phyloP scores from a whole-genome alignment of 2,329 filamentous ascomycete species.

The Fusarium robinianum region DNA sequence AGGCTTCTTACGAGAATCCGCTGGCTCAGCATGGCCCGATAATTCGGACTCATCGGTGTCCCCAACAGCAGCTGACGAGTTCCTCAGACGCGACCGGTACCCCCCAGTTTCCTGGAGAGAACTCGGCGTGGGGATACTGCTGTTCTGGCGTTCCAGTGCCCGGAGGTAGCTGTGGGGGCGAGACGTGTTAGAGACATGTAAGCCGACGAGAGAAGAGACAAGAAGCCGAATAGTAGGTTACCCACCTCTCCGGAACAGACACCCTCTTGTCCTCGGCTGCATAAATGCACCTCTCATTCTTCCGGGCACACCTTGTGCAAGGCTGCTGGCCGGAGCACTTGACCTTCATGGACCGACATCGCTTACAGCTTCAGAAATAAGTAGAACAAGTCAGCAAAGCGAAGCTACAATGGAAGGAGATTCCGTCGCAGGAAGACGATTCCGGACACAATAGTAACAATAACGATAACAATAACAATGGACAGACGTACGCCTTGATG shows the following conservation, averaged over 20 bases:
- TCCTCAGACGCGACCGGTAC: conserved; percentile 7
- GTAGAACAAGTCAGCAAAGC: too few species aligned
- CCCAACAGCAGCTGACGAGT: conserved; percentile 25
- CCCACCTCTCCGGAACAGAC: conserved; percentile 32
- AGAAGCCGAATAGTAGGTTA: neutral
- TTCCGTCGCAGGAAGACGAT: too few species aligned
- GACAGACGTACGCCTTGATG: conserved; percentile 32
- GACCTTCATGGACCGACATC: conserved; percentile 37
- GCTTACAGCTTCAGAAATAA: conserved; percentile 27
- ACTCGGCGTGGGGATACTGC: conserved; percentile 17
- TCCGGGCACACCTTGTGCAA: conserved; percentile 31
- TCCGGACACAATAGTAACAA: too few species aligned
- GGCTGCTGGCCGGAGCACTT: conserved; percentile 35
- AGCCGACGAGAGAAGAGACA: neutral
- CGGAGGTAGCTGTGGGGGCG: conserved; percentile 26
- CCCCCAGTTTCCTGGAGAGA: neutral
- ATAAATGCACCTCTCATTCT: conserved; percentile 32
- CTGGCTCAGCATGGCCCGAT: conserved; percentile 4
- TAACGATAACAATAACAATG: too few species aligned
- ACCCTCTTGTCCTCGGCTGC: conserved; percentile 33
- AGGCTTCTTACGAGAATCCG: neutral
- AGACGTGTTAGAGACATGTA: neutral
- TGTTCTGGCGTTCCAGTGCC: conserved; percentile 28
- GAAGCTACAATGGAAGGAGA: too few species aligned
- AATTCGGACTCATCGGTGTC: neutral